A percentile compares a stretch with the other conserved stretches of the same genome.
Conservation (phyloP, 1,284 basidiomycete genomes). For the Neolentinus lepideus region DNA sequence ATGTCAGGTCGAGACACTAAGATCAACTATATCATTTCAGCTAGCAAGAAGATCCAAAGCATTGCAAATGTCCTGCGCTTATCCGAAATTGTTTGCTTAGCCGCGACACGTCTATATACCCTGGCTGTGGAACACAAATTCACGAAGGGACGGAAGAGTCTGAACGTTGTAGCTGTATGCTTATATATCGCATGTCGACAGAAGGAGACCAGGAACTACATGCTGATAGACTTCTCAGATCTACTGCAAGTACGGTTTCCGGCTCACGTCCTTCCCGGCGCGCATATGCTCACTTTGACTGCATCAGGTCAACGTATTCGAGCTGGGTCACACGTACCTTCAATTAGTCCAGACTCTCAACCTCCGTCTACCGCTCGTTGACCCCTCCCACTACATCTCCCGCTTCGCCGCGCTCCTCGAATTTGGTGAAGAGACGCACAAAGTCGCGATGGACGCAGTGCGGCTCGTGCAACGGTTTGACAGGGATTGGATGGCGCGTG, state of each 20-base stretch:
- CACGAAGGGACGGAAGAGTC: constrained; percentile 86
- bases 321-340: constrained; percentile 93
- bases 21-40: constrained; percentile 30
- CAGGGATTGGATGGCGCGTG: constrained; percentile 96
- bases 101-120: constrained; percentile 86
- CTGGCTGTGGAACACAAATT: constrained; percentile 94
- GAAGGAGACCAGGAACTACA: constrained; percentile 86
- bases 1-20: background rate
- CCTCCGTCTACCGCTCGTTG: constrained; percentile 85
- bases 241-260: constrained; percentile 63
- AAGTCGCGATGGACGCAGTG: constrained; percentile 90
- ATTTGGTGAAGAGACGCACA: constrained; percentile 91
- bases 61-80: constrained; percentile 77
- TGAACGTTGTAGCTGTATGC: constrained; percentile 94
- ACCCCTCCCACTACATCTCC: constrained; percentile 96
- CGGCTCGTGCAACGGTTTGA: constrained; percentile 94
- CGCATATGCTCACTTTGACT: background rate
- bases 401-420: constrained; percentile 96
- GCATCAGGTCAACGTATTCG: constrained; percentile 91
- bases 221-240: constrained; percentile 98
- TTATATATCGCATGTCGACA: constrained; percentile 92
- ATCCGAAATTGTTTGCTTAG: constrained; percentile 73
- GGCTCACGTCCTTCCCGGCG: background rate
- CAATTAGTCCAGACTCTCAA: constrained; percentile 89
- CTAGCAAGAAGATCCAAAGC: constrained; percentile 75